Base-by-base conservation (phyloP, 1,139 yeast species). In the Diutina sp. region DNA sequence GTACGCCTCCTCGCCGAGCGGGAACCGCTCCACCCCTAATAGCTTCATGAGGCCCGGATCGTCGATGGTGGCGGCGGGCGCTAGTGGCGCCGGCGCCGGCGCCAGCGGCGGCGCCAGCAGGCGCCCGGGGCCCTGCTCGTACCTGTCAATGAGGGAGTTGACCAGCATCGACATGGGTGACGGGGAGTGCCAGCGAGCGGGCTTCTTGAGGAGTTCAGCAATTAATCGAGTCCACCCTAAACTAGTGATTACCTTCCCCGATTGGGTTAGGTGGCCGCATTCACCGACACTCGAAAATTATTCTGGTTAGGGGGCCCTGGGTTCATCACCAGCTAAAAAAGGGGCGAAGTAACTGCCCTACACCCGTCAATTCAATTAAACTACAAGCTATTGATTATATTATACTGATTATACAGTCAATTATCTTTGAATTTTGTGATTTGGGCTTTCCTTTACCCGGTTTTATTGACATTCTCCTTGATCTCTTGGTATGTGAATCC, bases 121-220 rank as follows among this genome's bases (percentile, higher is more conserved):
- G 25, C 25, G 21, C 25, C 46, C 46, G 46, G 25, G 25, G 25
- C 44, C 53, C 44, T n/a, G 44, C 41, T 50, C 53, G 29, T 32
- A 50, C 44, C 32, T 50, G 35, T 50, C 53, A 12, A 50, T 50
- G 28, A 50, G 41, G 28, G 53, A 50, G 14, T 50, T 32, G n/a
- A 50, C 53, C 53, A 50, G 53, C 53, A 50, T 50, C 41, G 53
- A 50, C 53, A 50, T 50, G 41, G 16, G 9, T 4, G 11, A 12
- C 38, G 16, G 21, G 46, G n/a, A n/a, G 14, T 29, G 21, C 28
- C 50, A 21, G 16, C 50, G 16, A 46, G 35, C 29, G 16, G 29
- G n/a, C n/a, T 21, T 46, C 28, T 21, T 48, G 51, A 29, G 51
- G 50, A 38, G 7, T 29, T 48, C 32, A 25, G 51, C 16, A 29